Conservation (phyloP, 331 rosid genomes). For the Prunus yedoensis region DNA sequence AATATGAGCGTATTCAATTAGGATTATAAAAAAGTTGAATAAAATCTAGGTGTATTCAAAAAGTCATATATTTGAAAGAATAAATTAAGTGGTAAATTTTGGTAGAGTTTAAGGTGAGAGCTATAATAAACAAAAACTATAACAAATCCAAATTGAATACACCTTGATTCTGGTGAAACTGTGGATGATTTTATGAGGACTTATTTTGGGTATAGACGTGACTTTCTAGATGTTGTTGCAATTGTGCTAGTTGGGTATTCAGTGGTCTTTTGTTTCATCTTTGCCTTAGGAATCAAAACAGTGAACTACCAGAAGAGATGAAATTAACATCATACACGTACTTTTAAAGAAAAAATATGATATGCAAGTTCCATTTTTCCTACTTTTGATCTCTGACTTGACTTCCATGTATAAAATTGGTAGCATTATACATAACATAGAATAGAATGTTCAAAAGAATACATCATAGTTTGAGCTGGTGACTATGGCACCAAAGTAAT, state of each 20-base stretch:
- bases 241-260: background rate
- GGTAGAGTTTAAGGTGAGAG: too few relatives aligned
- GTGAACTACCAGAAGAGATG: conserved; percentile 12
- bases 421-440: too few relatives aligned
- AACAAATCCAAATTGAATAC: too few relatives aligned
- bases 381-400: background rate
- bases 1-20: too few relatives aligned
- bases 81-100: too few relatives aligned
- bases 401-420: too few relatives aligned
- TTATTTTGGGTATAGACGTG: too few relatives aligned
- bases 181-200: background rate
- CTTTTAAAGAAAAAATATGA: background rate
- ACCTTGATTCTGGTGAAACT: background rate
- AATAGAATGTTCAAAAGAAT: background rate
- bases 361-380: background rate
- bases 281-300: background rate
- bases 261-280: background rate
- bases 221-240: too few relatives aligned
- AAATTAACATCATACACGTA: background rate
- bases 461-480: background rate
- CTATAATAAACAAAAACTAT: too few relatives aligned
- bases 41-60: too few relatives aligned
- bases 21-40: too few relatives aligned
- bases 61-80: too few relatives aligned
- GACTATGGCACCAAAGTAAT: background rate